Base-by-base conservation (phyloP, 148 eudicot species). In the Nyssa sinensis region DNA sequence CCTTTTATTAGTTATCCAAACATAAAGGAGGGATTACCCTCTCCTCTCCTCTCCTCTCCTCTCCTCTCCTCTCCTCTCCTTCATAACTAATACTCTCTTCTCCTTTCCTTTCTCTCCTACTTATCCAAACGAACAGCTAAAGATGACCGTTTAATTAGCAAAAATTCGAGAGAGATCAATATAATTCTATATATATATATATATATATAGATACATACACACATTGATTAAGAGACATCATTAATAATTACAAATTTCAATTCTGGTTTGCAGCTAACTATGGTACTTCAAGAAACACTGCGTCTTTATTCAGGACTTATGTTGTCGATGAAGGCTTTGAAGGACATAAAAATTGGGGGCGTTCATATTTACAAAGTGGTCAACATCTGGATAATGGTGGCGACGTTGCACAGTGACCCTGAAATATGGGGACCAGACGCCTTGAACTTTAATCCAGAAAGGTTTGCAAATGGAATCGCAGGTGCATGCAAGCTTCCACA, bases 281-380 rank as follows among this genome's bases (percentile, higher is more conserved):
- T 74, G 64, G 77, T 74, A 47, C 53, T 74, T 23, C 77, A 74
- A 74, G 77, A 74, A 35, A 51, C 77, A 0, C 1, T 74, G 35
- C 63, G 77, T 9, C 55, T 74, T 0, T 74, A 74, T 27, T 71
- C 77, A 3, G 77, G 62, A 3, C 25, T 6, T 0, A 28, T 32
- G 0, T 27, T 74, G 24, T 64, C 63, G 16, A 74, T 70, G 49
- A 71, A 74, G 28, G 62, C 70, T 29, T 25, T 74, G 3, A 65
- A 66, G 58, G 77, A 74, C 33, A 27, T 74, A 23, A 49, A 57
- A 19, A 65, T 74, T 1, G 62, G 70, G 4, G 77, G 71, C 13
- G 65, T 74, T 25, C 19, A 74, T 0, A 28, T 74, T 3, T 71
- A 64, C 4, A 5, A 74, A 34, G 77, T 70, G 8, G 63, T 74